Conservation (phyloP, 2,329 filamentous ascomycete species). For the Colletotrichum brevisporum region DNA sequence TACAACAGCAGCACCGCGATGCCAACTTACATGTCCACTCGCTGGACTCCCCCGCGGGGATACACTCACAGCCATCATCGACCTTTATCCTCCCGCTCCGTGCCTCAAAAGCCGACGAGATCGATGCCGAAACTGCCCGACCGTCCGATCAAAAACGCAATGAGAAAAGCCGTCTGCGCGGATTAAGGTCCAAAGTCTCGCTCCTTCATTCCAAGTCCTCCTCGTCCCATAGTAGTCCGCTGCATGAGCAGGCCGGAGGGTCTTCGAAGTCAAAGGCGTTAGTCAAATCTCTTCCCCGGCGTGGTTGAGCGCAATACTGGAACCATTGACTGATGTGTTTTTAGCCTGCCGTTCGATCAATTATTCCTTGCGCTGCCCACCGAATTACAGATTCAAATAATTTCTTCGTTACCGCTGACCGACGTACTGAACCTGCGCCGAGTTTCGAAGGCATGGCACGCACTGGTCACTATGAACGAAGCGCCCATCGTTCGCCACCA, state of each 20-base stretch:
- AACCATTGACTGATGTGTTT: conserved; percentile 41
- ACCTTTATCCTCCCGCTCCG: conserved; percentile 67
- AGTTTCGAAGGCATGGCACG: conserved; percentile 72
- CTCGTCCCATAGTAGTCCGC: background rate
- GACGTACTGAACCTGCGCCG: conserved; percentile 72
- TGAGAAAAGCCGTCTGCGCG: conserved; percentile 58
- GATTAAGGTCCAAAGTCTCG: conserved; percentile 56
- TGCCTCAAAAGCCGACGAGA: conserved; percentile 53
- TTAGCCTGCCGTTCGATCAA: conserved; percentile 65
- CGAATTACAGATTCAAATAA: conserved; percentile 75
- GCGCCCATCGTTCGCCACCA: conserved; percentile 73
- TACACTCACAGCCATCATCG: conserved; percentile 48
- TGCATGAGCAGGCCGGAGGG: conserved; percentile 5
- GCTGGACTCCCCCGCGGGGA: conserved; percentile 39
- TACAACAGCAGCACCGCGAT: conserved; percentile 19
- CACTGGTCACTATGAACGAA: conserved; percentile 72
- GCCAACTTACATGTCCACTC: conserved; percentile 39
- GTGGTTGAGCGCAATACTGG: background rate
- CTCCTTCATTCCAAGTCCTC: conserved; percentile 47
- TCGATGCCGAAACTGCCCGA: conserved; percentile 46
- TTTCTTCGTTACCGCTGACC: conserved; percentile 71
- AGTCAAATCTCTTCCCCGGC: background rate
- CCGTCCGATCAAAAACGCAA: conserved; percentile 52
- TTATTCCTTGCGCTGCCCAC: conserved; percentile 72
- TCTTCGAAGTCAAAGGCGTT: conserved; percentile 28